Evolutionary conservation across 106 monocot species (phyloP), one percentile per base, ranked within the genome.

Genomic region (Platanthera guangdongensis): DNA sequence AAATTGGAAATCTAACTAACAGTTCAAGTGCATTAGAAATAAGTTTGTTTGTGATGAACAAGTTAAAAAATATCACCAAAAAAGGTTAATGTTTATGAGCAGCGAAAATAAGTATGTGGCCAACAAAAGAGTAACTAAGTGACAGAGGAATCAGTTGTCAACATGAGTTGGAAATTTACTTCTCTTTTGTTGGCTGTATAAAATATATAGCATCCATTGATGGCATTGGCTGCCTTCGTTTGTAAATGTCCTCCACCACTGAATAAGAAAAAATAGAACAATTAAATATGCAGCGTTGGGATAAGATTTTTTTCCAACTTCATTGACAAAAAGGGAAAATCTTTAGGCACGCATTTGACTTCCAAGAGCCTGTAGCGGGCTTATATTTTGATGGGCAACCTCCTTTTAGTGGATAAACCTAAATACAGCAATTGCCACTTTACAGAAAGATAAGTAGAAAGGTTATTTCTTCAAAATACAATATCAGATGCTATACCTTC

Each of bases 201-300:
- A 96, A 96, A 72, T 96, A 96, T 81, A 96, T 87, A 51, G 95
- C 95, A 82, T 96, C 93, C 93, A 96, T 91, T n/a, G 87, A 81
- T 8, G 93, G 90, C 74, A 96, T 84, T 16, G 95, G 95, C 68
- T 96, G 95, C 80, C 95, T 87, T 76, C 95, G 78, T 77, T 93
- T 96, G 82, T 86, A 90, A 80, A 96, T 78, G 73, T 96, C 91
- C 83, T 96, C 95, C 48, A 96, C 93, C 83, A 93, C 95, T 96
- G 86, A 77, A 86, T 82, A 75, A 76, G 18, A 59, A 47, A 48
- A 73, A 47, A 51, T 11, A 71, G 15, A 71, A 46, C 8, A 22
- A 39, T 75, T 50, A 48, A 0, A 12, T 72, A 77, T 74, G 60
- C 18, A 67, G 50, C 50, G 74, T 79, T 11, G 72, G 7, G 21